Evolutionary conservation across 768 basidiomycete genomes (phyloP).

Genomic region (Scleroderma citrinum): DNA sequence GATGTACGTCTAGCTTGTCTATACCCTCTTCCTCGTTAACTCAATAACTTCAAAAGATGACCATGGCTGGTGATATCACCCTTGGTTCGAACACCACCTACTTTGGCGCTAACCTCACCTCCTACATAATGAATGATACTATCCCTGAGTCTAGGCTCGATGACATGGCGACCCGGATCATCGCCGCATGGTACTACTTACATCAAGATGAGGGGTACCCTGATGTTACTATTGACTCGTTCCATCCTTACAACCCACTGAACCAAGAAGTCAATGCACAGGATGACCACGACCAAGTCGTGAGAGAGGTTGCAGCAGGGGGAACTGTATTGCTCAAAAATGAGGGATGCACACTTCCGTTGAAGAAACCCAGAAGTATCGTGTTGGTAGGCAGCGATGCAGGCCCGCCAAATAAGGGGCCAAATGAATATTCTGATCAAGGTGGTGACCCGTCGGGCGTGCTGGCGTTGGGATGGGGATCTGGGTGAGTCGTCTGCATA

Average conservation of each 20-base stretch:
- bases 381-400: constrained; percentile 60
- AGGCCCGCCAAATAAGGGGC: constrained; percentile 58
- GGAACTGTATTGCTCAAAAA: constrained; percentile 71
- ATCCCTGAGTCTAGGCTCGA: constrained; percentile 56
- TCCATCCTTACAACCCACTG: constrained; percentile 23
- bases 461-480: constrained; percentile 92
- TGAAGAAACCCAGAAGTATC: constrained; percentile 53
- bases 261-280: constrained; percentile 50
- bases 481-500: constrained; percentile 39
- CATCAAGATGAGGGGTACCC: constrained; percentile 30
- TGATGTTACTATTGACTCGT: constrained; percentile 20
- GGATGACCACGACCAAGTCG: constrained; percentile 45
- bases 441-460: constrained; percentile 58
- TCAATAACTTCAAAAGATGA: constrained; percentile 44
- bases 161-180: constrained; percentile 67
- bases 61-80: constrained; percentile 62
- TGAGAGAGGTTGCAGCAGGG: constrained; percentile 57
- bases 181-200: constrained; percentile 53
- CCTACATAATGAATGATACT: constrained; percentile 52
- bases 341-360: constrained; percentile 46
- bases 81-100: constrained; percentile 35
- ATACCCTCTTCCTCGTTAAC: too few species aligned
- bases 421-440: constrained; percentile 63
- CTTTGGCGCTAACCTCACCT: constrained; percentile 56
- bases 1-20: constrained; percentile 38